phyloP scores from a whole-genome alignment of 1,139 yeast species.

The Candida sanyaensis region DNA sequence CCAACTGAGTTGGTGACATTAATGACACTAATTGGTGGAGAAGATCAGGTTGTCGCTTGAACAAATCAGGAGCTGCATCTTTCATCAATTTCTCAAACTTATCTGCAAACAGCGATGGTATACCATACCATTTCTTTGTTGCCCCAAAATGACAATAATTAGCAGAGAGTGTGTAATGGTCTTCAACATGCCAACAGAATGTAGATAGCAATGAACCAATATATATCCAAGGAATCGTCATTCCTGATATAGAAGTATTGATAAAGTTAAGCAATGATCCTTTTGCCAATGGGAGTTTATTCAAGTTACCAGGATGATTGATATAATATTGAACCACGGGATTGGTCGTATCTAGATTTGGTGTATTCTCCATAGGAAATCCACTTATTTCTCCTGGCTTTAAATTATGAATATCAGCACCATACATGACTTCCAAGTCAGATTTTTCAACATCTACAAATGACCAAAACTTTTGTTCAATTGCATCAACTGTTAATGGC shows the following conservation, averaged over 20 bases:
- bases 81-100: constrained; percentile 57
- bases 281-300: constrained; percentile 63
- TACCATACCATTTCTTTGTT: constrained; percentile 78
- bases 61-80: constrained; percentile 74
- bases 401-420: constrained; percentile 74
- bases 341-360: constrained; percentile 19
- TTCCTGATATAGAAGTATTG: constrained; percentile 68
- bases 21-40: constrained; percentile 85
- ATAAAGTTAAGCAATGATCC: constrained; percentile 66
- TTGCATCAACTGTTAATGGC: constrained; percentile 37
- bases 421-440: constrained; percentile 63
- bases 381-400: constrained; percentile 68
- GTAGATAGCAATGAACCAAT: constrained; percentile 74
- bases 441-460: constrained; percentile 46
- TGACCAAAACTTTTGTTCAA: constrained; percentile 67
- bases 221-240: constrained; percentile 84
- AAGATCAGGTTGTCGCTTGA: constrained; percentile 83
- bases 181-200: constrained; percentile 87
- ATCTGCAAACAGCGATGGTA: constrained; percentile 58
- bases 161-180: constrained; percentile 76
- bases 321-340: constrained; percentile 36
- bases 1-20: constrained; percentile 63
- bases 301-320: constrained; percentile 66
- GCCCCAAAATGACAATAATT: constrained; percentile 78
- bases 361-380: constrained; percentile 52